These are phyloP conservation scores for Pythium aquatile DNA, from an alignment of 352 stramenopile genomes.

Conservation along the genomic window DNA sequence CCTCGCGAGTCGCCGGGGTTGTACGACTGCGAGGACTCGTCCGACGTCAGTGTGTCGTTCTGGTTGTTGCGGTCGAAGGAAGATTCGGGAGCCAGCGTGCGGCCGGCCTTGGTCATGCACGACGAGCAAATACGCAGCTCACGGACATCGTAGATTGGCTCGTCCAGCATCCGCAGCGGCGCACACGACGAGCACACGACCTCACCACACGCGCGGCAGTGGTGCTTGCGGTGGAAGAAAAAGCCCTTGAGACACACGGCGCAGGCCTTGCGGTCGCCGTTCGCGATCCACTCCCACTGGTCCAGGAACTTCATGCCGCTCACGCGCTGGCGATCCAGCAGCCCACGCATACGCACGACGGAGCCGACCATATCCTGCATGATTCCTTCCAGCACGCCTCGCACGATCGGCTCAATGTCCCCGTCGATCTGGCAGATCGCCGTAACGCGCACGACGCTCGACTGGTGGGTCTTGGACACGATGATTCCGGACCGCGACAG, in stretches of 20 bases:
- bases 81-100: conserved; percentile 16
- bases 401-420: conserved; percentile 46
- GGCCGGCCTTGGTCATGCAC: conserved; percentile 40
- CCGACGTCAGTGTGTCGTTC: conserved; percentile 47
- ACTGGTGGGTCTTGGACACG: conserved; percentile 59
- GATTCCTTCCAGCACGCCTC: conserved; percentile 48
- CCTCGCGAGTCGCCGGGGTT: conserved; percentile 27
- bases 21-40: conserved; percentile 56
- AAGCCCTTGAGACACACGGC: conserved; percentile 70
- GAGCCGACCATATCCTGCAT: conserved; percentile 58
- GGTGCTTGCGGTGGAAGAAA: conserved; percentile 73
- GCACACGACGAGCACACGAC: conserved; percentile 72
- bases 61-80: conserved; percentile 19
- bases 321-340: conserved; percentile 65
- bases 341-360: conserved; percentile 39
- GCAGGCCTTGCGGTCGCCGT: conserved; percentile 67
- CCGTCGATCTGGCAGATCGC: conserved; percentile 74
- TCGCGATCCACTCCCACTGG: conserved; percentile 78
- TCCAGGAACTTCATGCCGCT: conserved; percentile 71
- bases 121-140: conserved; percentile 62
- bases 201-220: conserved; percentile 68
- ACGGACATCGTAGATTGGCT: conserved; percentile 67
- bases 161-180: conserved; percentile 54
- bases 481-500: conserved; percentile 64
- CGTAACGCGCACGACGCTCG: conserved; percentile 58